A percentile compares a stretch with the other conserved stretches of the same genome.
Conservation (phyloP, 2,329 filamentous ascomycete species). For the Aspergillus felis region DNA sequence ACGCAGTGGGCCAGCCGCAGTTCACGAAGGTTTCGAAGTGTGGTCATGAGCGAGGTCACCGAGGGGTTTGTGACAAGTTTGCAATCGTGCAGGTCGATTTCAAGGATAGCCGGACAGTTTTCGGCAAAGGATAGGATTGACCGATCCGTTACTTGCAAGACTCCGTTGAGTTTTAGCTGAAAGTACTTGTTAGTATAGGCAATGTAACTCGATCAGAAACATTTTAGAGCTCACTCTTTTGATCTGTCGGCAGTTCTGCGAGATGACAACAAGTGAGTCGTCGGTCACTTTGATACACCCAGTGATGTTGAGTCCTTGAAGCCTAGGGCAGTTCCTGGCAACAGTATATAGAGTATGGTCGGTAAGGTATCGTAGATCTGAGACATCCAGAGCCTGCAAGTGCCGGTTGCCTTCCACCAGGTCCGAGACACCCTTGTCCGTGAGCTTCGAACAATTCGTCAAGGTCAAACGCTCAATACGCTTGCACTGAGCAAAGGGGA, state of each 20-base stretch:
- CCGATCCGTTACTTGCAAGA: constrained; percentile 74
- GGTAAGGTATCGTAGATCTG: constrained; percentile 73
- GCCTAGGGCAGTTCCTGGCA: constrained; percentile 72
- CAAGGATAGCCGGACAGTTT: constrained; percentile 87
- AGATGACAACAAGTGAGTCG: constrained; percentile 75
- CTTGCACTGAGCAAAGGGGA: constrained; percentile 78
- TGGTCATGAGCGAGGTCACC: constrained; percentile 73
- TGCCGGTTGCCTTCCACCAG: constrained; percentile 75
- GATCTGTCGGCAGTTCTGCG: constrained; percentile 76
- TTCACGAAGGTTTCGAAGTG: constrained; percentile 81
- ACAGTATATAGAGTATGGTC: constrained; percentile 74
- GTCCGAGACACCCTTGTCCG: constrained; percentile 75
- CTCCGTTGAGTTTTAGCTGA: constrained; percentile 91
- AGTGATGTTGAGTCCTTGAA: constrained; percentile 92
- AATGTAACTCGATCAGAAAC: neutral
- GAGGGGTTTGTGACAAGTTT: constrained; percentile 75
- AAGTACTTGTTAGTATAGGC: constrained; percentile 10
- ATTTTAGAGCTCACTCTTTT: constrained; percentile 63
- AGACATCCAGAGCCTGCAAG: constrained; percentile 86
- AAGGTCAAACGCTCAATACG: constrained; percentile 88
- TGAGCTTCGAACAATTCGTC: constrained; percentile 81
- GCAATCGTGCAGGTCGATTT: constrained; percentile 92
- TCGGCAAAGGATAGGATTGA: constrained; percentile 81
- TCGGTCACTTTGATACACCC: constrained; percentile 81
- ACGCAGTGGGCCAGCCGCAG: constrained; percentile 81